These are phyloP conservation scores for Penicillium digitatum DNA, from an alignment of 2,329 filamentous ascomycete species.

Conservation along the genomic window DNA sequence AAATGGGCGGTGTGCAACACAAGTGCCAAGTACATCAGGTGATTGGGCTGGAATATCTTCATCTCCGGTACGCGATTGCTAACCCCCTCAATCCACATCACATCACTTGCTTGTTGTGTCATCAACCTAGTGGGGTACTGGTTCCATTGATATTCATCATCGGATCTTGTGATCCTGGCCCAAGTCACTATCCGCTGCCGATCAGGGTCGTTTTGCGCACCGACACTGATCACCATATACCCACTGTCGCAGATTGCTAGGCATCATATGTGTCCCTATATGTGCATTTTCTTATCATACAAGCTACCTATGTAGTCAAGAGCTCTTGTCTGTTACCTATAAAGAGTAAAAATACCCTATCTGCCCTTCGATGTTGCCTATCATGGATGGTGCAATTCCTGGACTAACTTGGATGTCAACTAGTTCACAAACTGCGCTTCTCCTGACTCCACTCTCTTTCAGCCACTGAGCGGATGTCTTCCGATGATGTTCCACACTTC, in stretches of 20 bases:
- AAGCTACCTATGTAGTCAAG: constrained; percentile 13
- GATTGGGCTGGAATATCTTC: constrained; percentile 27
- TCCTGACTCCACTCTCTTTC: constrained; percentile 1
- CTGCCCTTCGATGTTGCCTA: neutral
- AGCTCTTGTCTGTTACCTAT: neutral
- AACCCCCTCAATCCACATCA: constrained; percentile 8
- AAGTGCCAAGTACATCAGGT: constrained; percentile 15
- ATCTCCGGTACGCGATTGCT: constrained; percentile 14
- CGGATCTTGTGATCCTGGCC: neutral
- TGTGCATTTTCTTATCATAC: constrained; percentile 8
- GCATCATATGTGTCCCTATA: constrained; percentile 10
- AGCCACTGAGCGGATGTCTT: constrained; percentile 37
- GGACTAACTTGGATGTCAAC: constrained; percentile 11
- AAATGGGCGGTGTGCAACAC: constrained; percentile 5
- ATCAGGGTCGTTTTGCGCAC: constrained; percentile 7
- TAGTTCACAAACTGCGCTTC: neutral
- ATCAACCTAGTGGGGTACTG: neutral
- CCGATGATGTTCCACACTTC: constrained; percentile 40
- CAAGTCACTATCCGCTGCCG: constrained; percentile 3
- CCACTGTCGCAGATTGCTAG: constrained; percentile 11
- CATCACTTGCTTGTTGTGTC: constrained; percentile 4
- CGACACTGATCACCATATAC: constrained; percentile 11
- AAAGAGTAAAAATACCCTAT: constrained; percentile 10
- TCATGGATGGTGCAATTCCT: constrained; percentile 9
- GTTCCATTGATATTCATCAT: neutral